Evolutionary conservation across 345 rosid genomes (phyloP).

Genomic region (Theobroma cacao): DNA sequence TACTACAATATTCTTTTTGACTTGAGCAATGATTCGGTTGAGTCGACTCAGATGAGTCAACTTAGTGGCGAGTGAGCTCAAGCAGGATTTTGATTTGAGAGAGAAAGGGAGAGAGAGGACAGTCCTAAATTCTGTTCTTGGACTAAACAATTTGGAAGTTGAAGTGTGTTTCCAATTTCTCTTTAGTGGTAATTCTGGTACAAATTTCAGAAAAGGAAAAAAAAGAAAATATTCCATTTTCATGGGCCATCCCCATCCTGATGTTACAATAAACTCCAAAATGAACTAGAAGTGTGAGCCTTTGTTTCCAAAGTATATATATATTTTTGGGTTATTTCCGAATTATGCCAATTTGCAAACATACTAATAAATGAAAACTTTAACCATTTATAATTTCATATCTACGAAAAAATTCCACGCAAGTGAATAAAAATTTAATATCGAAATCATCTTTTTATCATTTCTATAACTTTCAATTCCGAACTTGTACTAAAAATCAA

Average conservation of each 20-base stretch:
- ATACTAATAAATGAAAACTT: background rate
- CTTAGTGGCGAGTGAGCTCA: constrained; percentile 42
- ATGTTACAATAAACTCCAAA: background rate
- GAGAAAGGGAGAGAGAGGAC: too few species aligned
- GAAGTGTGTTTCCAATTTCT: background rate
- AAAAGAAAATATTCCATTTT: background rate
- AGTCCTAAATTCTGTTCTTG: background rate
- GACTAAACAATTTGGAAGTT: constrained; percentile 14
- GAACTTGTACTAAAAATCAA: too few species aligned
- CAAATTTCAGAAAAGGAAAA: background rate
- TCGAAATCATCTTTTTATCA: too few species aligned
- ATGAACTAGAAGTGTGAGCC: too few species aligned
- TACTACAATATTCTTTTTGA: background rate
- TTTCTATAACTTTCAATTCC: too few species aligned
- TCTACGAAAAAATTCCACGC: background rate
- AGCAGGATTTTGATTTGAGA: constrained; percentile 16
- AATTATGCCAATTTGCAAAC: background rate
- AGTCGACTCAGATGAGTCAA: constrained; percentile 35
- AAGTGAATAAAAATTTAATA: too few species aligned
- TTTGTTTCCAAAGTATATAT: too few species aligned
- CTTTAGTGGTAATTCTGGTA: background rate
- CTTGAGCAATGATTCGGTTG: constrained; percentile 39
- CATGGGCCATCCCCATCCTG: background rate
- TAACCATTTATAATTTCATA: background rate
- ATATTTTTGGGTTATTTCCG: background rate